phyloP scores from a whole-genome alignment of 2,329 filamentous ascomycete species.

The Dryadomyces quercivorus region DNA sequence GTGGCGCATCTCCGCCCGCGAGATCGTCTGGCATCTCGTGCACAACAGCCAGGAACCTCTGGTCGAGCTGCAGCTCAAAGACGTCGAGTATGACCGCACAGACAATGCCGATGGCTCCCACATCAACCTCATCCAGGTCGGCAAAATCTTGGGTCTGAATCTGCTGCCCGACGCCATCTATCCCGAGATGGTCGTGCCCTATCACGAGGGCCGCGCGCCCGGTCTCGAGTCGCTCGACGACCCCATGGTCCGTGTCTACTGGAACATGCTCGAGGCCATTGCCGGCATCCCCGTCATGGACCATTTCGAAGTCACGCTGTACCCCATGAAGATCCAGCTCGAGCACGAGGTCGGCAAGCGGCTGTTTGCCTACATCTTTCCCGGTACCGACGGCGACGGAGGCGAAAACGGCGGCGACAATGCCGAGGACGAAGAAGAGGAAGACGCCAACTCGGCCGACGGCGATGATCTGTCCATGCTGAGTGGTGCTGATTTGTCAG shows the following conservation, averaged over 20 bases:
- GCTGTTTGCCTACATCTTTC: slow-evolving; percentile 96
- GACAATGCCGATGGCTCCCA: slow-evolving; percentile 97
- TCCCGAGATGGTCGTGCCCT: slow-evolving; percentile 89
- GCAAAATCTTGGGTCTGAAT: slow-evolving; percentile 79
- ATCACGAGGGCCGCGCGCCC: slow-evolving; percentile 48
- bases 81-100: slow-evolving; percentile 86
- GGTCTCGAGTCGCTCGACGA: slow-evolving; percentile 28
- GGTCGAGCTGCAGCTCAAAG: slow-evolving; percentile 83
- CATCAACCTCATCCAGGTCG: slow-evolving; percentile 80
- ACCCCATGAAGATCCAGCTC: slow-evolving; percentile 86
- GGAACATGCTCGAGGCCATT: slow-evolving; percentile 97
- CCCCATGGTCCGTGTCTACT: slow-evolving; percentile 89
- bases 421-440: slow-evolving; percentile 19
- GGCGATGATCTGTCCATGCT: slow-evolving; percentile 29
- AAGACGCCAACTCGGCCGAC: slow-evolving; percentile 23
- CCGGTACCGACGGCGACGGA: slow-evolving; percentile 52
- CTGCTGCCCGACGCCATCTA: slow-evolving; percentile 84
- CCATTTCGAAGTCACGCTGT: slow-evolving; percentile 87
- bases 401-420: slow-evolving; percentile 17
- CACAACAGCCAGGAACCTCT: slow-evolving; percentile 77
- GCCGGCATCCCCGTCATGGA: slow-evolving; percentile 96
- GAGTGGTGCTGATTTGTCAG: neutral
- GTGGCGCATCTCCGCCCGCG: slow-evolving; percentile 87
- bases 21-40: slow-evolving; percentile 96
- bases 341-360: slow-evolving; percentile 87